Percentiles rank a stretch among this genome's conserved stretches.
These are phyloP conservation scores for Tetradesmus obliquus DNA, from an alignment of 139 green algal species.

Conservation along the genomic window DNA sequence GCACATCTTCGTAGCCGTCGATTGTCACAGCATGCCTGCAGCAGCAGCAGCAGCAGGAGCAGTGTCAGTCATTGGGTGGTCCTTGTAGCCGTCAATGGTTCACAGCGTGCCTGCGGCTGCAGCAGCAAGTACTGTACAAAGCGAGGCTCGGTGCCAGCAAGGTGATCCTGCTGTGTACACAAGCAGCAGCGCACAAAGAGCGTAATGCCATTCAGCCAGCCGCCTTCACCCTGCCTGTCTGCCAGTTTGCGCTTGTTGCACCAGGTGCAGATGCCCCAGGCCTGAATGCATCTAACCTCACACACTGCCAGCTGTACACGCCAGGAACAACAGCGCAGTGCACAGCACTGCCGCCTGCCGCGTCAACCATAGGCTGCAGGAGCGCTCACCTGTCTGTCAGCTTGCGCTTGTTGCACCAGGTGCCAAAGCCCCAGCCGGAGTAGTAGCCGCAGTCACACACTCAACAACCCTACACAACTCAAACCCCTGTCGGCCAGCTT, in stretches of 20 bases:
- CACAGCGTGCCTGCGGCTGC: neutral
- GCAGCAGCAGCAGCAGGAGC: neutral
- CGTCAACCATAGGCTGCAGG: constrained; percentile 47
- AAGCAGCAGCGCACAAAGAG: too few species aligned
- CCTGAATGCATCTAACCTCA: constrained; percentile 43
- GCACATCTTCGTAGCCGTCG: constrained; percentile 86
- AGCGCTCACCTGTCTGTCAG: constrained; percentile 57
- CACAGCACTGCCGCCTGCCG: constrained; percentile 23
- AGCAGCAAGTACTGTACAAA: too few species aligned
- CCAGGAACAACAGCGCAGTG: constrained; percentile 65
- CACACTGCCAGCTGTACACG: too few species aligned
- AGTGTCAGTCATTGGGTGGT: constrained; percentile 46
- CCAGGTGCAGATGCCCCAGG: constrained; percentile 47
- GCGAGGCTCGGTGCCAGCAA: too few species aligned
- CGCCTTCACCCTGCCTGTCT: too few species aligned
- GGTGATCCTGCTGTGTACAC: too few species aligned
- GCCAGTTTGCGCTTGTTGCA: constrained; percentile 67
- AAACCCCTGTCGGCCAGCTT: constrained; percentile 48
- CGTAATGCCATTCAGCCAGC: too few species aligned
- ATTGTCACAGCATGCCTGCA: constrained; percentile 46
- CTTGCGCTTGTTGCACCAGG: constrained; percentile 65
- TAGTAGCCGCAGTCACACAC: constrained; percentile 90
- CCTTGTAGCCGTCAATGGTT: constrained; percentile 79
- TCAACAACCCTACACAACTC: neutral
- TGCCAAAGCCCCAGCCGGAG: constrained; percentile 54